Evolutionary conservation across 225 moss, liverwort and hornwort species (phyloP).

Genomic region (Bryum argenteum): DNA sequence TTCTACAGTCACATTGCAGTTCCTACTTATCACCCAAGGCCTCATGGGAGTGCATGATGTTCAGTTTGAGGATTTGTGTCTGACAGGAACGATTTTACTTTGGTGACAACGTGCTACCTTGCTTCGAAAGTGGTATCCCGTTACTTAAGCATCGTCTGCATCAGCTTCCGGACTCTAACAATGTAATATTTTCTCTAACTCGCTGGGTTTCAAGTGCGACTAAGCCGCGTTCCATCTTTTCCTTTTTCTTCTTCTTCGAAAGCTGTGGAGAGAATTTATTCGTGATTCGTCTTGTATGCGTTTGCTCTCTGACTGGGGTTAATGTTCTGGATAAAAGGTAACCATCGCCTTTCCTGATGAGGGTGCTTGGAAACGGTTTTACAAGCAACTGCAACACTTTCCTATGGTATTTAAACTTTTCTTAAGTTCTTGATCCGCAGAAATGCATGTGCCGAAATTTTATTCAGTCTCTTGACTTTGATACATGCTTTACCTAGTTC

Average conservation of each 20-base stretch:
- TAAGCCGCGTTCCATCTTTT: background rate
- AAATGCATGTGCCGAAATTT: background rate
- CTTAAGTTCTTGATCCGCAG: slow-evolving; percentile 12
- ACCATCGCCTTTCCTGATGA: slow-evolving; percentile 98
- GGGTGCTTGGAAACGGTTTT: slow-evolving; percentile 98
- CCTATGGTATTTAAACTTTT: slow-evolving; percentile 60
- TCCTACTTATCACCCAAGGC: background rate
- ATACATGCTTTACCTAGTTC: slow-evolving; percentile 12
- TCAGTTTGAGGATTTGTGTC: slow-evolving; percentile 20
- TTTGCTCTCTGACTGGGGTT: slow-evolving; percentile 15
- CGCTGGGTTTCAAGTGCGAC: slow-evolving; percentile 5
- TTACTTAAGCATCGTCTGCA: slow-evolving; percentile 96
- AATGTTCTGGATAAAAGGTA: slow-evolving; percentile 50
- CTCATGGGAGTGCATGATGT: slow-evolving; percentile 25
- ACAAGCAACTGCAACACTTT: slow-evolving; percentile 99
- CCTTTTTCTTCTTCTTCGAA: background rate
- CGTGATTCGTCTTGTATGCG: slow-evolving; percentile 3
- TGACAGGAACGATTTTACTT: slow-evolving; percentile 96
- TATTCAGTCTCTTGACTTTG: slow-evolving; percentile 18
- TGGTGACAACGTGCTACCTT: slow-evolving; percentile 96
- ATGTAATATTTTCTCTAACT: slow-evolving; percentile 44
- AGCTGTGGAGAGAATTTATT: background rate
- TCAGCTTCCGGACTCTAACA: slow-evolving; percentile 94
- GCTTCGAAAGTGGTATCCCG: slow-evolving; percentile 99
- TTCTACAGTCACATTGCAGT: background rate